Base-by-base conservation (phyloP, 2,329 filamentous ascomycete species). In the Monosporascus sp. region DNA sequence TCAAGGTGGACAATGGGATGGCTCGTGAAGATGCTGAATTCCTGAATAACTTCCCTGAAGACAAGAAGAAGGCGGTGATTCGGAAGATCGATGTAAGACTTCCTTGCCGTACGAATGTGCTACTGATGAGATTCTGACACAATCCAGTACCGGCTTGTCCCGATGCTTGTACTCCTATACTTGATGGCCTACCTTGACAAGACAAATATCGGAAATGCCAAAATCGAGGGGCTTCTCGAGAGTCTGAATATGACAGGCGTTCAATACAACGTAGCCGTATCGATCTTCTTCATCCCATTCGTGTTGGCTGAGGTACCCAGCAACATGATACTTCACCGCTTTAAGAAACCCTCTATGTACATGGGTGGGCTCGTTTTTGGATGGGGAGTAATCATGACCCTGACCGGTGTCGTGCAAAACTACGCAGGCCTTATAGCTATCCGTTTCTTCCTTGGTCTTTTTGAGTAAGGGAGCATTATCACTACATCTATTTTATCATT, bases 281-380 rank as follows among this genome's bases (percentile, higher is more conserved):
- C 60, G 9, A 62, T 68, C 24, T 63, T 69, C 49, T 67, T 66
- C 52, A 58, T 69, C 24, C 60, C 63, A 2, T 66, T 65, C 38
- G 57, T 67, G 27, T 52, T 63, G 19, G 58, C 58, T 46, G 68
- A 75, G 48, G 63, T 72, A 0, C 72, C 70, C 0, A 73, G 70
- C 50, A 74, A 75, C 53, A 68, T 74, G 61, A 50, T 74, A 1
- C 65, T 75, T 8, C 66, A 62, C 54, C 63, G 62, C 54, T 68
- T 71, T 51, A 68, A 74, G 43, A 68, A 69, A 24, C 76, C 76
- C 0, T 74, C 72, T 1, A 60, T 72, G 11, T 78, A 77, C 59
- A 72, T 79, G 55, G 67, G 70, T 35, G 52, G 61, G 0, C 62
- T 71, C 3, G 73, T 67, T 45, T 58, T 64, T 24, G 55, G 59